A percentile compares a stretch with the other conserved stretches of the same genome.
These are phyloP conservation scores for Dryadomyces sulphureus DNA, from an alignment of 2,329 filamentous ascomycete genomes.

Conservation along the genomic window DNA sequence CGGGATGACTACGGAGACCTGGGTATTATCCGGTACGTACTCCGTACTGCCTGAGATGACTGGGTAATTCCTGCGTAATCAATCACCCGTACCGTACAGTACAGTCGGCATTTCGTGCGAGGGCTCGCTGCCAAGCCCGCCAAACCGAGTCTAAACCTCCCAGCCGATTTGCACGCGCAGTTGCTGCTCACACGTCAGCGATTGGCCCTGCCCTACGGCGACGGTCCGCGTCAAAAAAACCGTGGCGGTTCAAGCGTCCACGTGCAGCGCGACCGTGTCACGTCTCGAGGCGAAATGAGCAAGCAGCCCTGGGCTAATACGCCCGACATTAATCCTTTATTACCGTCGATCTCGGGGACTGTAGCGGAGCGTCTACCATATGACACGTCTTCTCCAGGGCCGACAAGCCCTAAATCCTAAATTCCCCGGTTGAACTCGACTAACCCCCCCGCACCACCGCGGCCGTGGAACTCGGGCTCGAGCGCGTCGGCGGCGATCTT, in stretches of 20 bases:
- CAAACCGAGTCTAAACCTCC: neutral
- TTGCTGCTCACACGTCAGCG: neutral
- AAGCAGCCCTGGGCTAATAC: too few species aligned
- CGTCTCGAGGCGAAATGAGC: too few species aligned
- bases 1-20: too few species aligned
- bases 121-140: neutral
- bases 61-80: too few species aligned
- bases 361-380: neutral
- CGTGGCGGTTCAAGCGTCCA: neutral
- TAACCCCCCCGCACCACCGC: conserved; percentile 62
- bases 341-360: too few species aligned
- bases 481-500: conserved; percentile 59
- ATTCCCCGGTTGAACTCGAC: conserved; percentile 98
- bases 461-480: conserved; percentile 75
- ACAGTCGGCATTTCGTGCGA: too few species aligned
- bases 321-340: too few species aligned
- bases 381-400: neutral
- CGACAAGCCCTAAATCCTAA: conserved; percentile 20
- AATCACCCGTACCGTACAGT: too few species aligned
- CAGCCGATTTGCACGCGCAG: neutral
- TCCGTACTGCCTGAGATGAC: too few species aligned
- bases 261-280: too few species aligned
- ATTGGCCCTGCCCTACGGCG: neutral
- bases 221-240: too few species aligned
- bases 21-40: too few species aligned